Conservation (phyloP, 352 stramenopile species). For the Phytophthora macrochlamydospora region DNA sequence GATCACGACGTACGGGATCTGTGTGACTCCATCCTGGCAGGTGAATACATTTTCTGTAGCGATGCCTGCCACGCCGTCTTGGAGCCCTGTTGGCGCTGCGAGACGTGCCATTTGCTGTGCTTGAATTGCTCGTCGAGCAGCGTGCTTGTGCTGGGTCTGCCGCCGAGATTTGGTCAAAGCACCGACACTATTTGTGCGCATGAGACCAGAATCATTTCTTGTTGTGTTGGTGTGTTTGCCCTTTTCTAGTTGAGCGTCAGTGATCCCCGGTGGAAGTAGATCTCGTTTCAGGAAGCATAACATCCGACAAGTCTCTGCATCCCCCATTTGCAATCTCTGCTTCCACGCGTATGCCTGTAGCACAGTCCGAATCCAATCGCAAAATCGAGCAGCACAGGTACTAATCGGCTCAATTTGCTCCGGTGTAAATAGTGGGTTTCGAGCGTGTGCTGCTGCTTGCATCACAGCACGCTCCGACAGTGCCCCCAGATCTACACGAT, state of each 20-base stretch:
- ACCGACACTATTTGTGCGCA: slow-evolving; percentile 1
- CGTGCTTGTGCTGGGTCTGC: slow-evolving; percentile 31
- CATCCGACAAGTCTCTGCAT: slow-evolving; percentile 44
- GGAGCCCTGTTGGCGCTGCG: slow-evolving; percentile 47
- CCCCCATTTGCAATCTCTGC: slow-evolving; percentile 39
- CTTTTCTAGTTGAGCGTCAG: slow-evolving; percentile 15
- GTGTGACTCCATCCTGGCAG: slow-evolving; percentile 76
- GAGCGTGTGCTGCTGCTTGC: slow-evolving; percentile 50
- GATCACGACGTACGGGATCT: slow-evolving; percentile 83
- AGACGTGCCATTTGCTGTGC: slow-evolving; percentile 79
- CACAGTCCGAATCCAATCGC: slow-evolving; percentile 81
- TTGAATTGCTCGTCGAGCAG: slow-evolving; percentile 62
- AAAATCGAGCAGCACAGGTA: slow-evolving; percentile 87
- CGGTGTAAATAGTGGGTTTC: slow-evolving; percentile 73
- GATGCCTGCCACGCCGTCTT: slow-evolving; percentile 29
- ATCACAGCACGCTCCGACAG: slow-evolving; percentile 40
- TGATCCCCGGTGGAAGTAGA: slow-evolving; percentile 34
- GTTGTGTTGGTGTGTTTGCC: background rate
- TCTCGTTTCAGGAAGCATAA: slow-evolving; percentile 63
- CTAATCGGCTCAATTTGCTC: slow-evolving; percentile 79
- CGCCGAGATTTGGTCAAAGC: slow-evolving; percentile 15
- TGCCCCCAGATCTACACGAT: slow-evolving; percentile 46
- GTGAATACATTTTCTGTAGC: slow-evolving; percentile 54
- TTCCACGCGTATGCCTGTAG: slow-evolving; percentile 80
- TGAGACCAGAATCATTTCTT: slow-evolving; percentile 5